Base-by-base conservation (phyloP, 164 flowering plant genomes). In the Protea cynaroides region DNA sequence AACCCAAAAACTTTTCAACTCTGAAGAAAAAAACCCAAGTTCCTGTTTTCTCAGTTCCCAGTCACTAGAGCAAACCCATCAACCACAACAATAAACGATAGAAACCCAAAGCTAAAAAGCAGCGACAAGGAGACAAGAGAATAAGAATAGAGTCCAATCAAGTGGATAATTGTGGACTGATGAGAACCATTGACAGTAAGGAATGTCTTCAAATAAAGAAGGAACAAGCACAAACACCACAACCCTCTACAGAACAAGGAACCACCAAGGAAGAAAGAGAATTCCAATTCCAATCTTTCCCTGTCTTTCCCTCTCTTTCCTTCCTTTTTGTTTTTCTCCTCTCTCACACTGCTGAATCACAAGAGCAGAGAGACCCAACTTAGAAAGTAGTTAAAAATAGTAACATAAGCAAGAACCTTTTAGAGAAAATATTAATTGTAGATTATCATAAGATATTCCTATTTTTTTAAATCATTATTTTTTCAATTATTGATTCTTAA, bases 11-110 rank as follows among this genome's bases (percentile, higher is more conserved):
- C 9, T 6, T 10, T 22, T 49, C 55, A 66, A 37, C 34, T 43
- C 24, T 24, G 38, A 56, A 56, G 36, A 23, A 22, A 29, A 29
- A 5, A 58, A 19, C 44, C 52, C 21, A 46, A 54, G 1, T 18
- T 10, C 12, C 43, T 38, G 25, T 56, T 29, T 29, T 29, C 34
- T 29, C 34, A 29, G 34, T 29, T 25, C 64, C 61, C 56, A 43
- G 47, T 7, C 34, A 44, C 25, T 63, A 15, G 13, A n/a, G 21
- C 56, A 59, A 54, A 18, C 36, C 67, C 78, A 78, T 66, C 64
- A 72, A 29, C n/a, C 47, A 23, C 34, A 29, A 29, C 34, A 40
- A 3, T 8, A 56, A 67, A 71, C 3, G 25, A 29, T 12, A 55
- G 24, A 25, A 58, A 56, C 29, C 50, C 6, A 36, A 15, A 53